Evolutionary conservation across 768 basidiomycete species (phyloP).

Genomic region (Filobasidium wieringae): DNA sequence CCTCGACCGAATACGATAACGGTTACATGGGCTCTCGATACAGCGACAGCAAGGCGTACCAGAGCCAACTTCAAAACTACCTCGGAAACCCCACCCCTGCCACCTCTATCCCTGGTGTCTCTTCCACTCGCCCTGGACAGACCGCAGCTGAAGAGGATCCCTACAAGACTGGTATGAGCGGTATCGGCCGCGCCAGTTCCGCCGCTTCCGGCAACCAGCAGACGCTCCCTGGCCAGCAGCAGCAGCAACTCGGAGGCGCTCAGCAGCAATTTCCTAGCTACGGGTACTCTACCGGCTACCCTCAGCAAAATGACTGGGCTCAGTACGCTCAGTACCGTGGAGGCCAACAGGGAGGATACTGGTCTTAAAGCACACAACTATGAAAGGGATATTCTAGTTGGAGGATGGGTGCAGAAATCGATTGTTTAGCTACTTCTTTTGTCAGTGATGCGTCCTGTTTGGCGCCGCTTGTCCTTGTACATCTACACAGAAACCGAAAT

Average conservation of each 20-base stretch:
- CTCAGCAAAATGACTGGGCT: conserved; percentile 27
- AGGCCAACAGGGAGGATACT: conserved; percentile 11
- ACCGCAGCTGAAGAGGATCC: conserved; percentile 20
- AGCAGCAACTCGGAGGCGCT: conserved; percentile 19
- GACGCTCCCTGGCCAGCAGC: conserved; percentile 21
- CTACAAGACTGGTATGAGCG: conserved; percentile 9
- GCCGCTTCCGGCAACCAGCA: conserved; percentile 12
- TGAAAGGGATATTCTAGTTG: too few species aligned
- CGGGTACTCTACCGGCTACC: conserved; percentile 12
- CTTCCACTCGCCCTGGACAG: conserved; percentile 13
- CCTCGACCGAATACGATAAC: conserved; percentile 27
- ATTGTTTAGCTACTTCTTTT: too few species aligned
- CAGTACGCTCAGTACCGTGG: conserved; percentile 23
- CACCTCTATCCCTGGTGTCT: conserved; percentile 5
- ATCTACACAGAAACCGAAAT: too few species aligned
- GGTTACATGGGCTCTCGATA: conserved; percentile 2
- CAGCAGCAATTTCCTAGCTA: conserved; percentile 23
- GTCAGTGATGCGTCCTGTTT: too few species aligned
- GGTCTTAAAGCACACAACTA: too few species aligned
- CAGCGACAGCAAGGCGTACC: conserved; percentile 11
- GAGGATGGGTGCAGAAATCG: too few species aligned
- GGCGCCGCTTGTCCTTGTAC: too few species aligned
- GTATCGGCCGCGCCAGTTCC: background rate
- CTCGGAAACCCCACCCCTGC: conserved; percentile 19
- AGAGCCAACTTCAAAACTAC: conserved; percentile 21